Base-by-base conservation (phyloP, 257 asterid genomes). In the Euphrasia confusa region DNA sequence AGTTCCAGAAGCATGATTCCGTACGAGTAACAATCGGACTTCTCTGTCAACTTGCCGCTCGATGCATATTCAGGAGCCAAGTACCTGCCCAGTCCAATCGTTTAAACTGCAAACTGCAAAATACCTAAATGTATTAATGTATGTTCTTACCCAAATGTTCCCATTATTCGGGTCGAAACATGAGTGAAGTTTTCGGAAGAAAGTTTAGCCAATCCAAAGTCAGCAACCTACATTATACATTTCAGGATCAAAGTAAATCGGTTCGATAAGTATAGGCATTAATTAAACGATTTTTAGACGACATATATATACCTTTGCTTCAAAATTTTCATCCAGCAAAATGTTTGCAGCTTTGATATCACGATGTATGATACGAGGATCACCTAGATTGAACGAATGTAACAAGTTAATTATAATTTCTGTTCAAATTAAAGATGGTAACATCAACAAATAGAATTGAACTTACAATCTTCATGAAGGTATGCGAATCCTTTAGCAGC, bases 31-130 rank as follows among this genome's bases (percentile, higher is more conserved):
- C 88, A 87, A 40, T 91, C 98, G 1, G 98, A 91, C 39, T 88
- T 91, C 57, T 91, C 98, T 1, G 95, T 91, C 13, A 91, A 73
- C 66, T 91, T 91, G 4, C 98, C 96, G 4, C 92, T 91, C 13
- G 96, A 71, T n/a, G 98, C 98, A 65, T 91, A 91, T 14, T 91
- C 98, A 5, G 98, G 98, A 14, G 98, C 96, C 57, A 91, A 60
- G 70, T 91, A 91, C 66, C 98, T 90, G 28, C 6, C 11, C 30
- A 7, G 18, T 0, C 4, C 0, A 6, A 17, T 32, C 0, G 27
- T 44, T 10, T 21, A 21, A 21, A 21, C 24, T 21, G 24, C 24
- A 67, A 15, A 27, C n/a, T 0, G 1, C 2, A 5, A 45, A 45
- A 45, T 10, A 0, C 1, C 55, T 2, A 2, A 49, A 49, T 4